phyloP scores from a whole-genome alignment of 73 alveolate species.

The Effrenium voratum region DNA sequence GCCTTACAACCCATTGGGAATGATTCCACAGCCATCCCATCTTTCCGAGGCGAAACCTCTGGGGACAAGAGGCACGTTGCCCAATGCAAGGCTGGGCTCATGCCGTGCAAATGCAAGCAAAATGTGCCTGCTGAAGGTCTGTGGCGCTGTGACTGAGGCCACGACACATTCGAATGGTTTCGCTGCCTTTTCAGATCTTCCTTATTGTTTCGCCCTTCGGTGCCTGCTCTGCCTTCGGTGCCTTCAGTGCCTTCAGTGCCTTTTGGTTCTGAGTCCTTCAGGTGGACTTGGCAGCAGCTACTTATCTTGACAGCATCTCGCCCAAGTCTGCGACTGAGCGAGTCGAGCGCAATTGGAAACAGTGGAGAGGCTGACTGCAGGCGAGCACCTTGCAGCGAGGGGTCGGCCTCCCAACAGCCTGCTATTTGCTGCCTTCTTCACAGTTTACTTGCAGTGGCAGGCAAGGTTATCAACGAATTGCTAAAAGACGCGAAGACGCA shows the following conservation, averaged over 20 bases:
- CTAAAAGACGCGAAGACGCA: too few species aligned
- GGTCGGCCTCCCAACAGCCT: too few species aligned
- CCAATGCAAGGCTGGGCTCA: slow-evolving; percentile 27
- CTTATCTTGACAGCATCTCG: slow-evolving; percentile 54
- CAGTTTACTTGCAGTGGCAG: too few species aligned
- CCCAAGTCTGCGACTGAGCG: slow-evolving; percentile 1
- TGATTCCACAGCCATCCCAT: too few species aligned
- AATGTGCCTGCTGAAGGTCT: background rate
- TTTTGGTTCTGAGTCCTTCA: too few species aligned
- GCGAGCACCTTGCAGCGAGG: slow-evolving; percentile 28
- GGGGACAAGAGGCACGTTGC: slow-evolving; percentile 8
- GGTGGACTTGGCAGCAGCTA: slow-evolving; percentile 71
- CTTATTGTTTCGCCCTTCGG: too few species aligned
- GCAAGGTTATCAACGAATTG: too few species aligned
- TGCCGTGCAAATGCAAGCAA: background rate
- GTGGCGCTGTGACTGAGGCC: slow-evolving; percentile 83
- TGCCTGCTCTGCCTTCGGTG: too few species aligned
- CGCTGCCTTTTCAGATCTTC: background rate
- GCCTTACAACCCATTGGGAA: too few species aligned
- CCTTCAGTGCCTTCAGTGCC: too few species aligned
- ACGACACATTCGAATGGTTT: too few species aligned
- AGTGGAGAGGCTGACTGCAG: background rate
- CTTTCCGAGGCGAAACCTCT: background rate
- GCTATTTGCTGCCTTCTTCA: too few species aligned
- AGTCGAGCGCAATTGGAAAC: background rate